Evolutionary conservation across 768 basidiomycete species (phyloP).

Genomic region (Pluteus cervinus): DNA sequence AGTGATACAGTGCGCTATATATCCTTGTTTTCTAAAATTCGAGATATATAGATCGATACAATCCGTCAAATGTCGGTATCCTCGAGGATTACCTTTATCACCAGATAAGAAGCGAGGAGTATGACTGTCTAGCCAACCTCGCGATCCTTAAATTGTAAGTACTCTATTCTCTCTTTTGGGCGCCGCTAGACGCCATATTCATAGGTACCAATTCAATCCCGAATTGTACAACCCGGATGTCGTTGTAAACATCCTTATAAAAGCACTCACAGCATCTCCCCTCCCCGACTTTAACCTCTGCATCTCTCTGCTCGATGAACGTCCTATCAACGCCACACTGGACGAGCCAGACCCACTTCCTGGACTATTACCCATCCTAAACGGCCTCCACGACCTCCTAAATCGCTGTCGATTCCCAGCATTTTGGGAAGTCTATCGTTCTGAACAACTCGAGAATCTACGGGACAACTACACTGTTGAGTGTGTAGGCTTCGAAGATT

Average conservation of each 20-base stretch:
- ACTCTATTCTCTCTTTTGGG: not conserved
- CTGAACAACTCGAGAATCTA: conserved; percentile 61
- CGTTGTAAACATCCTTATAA: conserved; percentile 91
- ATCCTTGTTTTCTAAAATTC: conserved; percentile 6
- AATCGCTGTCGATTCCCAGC: conserved; percentile 84
- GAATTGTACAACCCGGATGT: conserved; percentile 91
- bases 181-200: conserved; percentile 6
- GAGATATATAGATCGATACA: conserved; percentile 78
- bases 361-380: conserved; percentile 59
- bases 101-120: conserved; percentile 86
- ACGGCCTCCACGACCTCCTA: conserved; percentile 61
- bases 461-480: conserved; percentile 87
- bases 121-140: conserved; percentile 92
- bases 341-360: conserved; percentile 84
- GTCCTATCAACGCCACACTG: conserved; percentile 41
- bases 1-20: conserved; percentile 19
- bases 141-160: conserved; percentile 88
- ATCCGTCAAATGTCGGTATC: conserved; percentile 88
- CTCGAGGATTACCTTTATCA: conserved; percentile 96
- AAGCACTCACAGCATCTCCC: conserved; percentile 79
- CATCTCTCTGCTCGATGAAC: conserved; percentile 85
- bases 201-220: conserved; percentile 93
- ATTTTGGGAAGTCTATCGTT: conserved; percentile 76
- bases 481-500: conserved; percentile 75
- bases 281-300: conserved; percentile 94